A percentile compares a stretch with the other conserved stretches of the same genome.
Evolutionary conservation across 371 early-diverging fungal species (phyloP).

Genomic region (Mortierella sp.): DNA sequence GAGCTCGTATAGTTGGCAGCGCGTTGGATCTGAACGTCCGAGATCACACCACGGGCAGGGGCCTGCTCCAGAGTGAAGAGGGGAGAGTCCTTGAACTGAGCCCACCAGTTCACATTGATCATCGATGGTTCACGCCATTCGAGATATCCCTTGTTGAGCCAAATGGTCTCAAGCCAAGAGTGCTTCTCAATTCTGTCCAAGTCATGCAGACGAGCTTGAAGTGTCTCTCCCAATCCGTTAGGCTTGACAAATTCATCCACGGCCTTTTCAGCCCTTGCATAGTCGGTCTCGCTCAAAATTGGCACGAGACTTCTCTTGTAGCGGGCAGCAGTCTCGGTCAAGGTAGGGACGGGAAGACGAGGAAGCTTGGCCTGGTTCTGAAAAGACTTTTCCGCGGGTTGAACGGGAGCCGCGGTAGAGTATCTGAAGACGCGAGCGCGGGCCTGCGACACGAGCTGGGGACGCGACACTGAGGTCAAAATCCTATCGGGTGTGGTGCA

Average conservation of each 20-base stretch:
- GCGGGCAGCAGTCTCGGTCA: conserved; percentile 75
- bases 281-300: conserved; percentile 63
- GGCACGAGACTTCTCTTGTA: conserved; percentile 79
- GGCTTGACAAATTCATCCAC: conserved; percentile 72
- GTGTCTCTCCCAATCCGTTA: conserved; percentile 71
- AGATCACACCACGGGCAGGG: conserved; percentile 63
- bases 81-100: conserved; percentile 72
- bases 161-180: conserved; percentile 90
- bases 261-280: conserved; percentile 60
- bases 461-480: conserved; percentile 24
- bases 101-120: conserved; percentile 93
- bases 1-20: conserved; percentile 80
- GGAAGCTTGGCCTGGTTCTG: conserved; percentile 78
- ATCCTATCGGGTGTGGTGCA: conserved; percentile 5
- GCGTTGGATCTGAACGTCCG: conserved; percentile 78
- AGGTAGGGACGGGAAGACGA: conserved; percentile 83
- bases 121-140: conserved; percentile 85
- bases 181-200: conserved; percentile 64
- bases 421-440: conserved; percentile 25
- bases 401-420: conserved; percentile 28
- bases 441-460: conserved; percentile 16
- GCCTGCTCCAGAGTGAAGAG: conserved; percentile 57
- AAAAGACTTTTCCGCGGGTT: conserved; percentile 63
- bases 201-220: conserved; percentile 81
- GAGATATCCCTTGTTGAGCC: conserved; percentile 92